Evolutionary conservation across 108 stramenopile genomes (phyloP), one percentile per base, ranked within the genome.

Genomic region (Fragilariopsis cylindrus): DNA sequence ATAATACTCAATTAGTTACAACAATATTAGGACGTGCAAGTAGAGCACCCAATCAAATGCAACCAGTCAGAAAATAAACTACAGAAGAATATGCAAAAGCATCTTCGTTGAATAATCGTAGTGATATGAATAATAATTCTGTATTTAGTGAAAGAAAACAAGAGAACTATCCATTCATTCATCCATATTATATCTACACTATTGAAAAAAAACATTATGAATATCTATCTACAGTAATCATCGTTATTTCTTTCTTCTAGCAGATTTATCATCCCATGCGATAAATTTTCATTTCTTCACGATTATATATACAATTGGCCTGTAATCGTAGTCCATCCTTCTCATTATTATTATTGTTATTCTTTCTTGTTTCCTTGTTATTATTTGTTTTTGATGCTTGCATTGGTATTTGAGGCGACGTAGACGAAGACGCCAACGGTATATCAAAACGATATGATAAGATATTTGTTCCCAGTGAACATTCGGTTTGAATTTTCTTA

Each of bases 241-340:
- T 60, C 7, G 2, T 47, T 16, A 15, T 70, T 30, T 55, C 16
- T 13, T 54, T 40, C 19, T 30, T 18, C 4, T 40, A 7, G 41
- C 16, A 53, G 48, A 48, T 21, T 42, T 39, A 48, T 50, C 57
- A 48, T 21, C 56, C 68, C 60, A 50, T 71, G 6, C 77, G 48
- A 72, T 90, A 92, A 54, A 92, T 78, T 60, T 85, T 78, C 89
- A 92, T 92, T 72, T 92, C 92, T 80, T 92, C 83, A 62, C 83
- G 84, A 49, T 92, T 88, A 56, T 92, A 92, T 60, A 92, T 76
- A 42, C 88, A 60, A 15, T 71, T 57, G 5, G 89, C 92, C 48
- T 70, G 43, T 4, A 92, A 47, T 40, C 62, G 11, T 44, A 66
- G 9, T 16, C 58, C 41, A 18, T 73, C 48, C 66, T 44, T 67